Conservation (phyloP, 441 rosid genomes). For the Corymbia calophylla region DNA sequence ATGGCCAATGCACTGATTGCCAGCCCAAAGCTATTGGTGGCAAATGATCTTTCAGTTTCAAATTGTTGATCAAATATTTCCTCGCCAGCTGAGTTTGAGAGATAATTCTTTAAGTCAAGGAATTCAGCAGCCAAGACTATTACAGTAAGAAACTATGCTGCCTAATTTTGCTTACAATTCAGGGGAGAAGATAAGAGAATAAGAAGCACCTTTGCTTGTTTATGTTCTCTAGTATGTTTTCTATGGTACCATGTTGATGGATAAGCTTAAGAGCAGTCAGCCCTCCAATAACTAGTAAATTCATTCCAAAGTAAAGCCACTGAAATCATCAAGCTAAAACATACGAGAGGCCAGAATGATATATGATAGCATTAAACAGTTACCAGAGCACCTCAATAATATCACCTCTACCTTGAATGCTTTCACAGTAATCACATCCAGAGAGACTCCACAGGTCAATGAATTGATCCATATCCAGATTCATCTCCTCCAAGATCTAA, state of each 20-base stretch:
- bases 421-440: slow-evolving; percentile 59
- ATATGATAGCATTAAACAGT: too few relatives aligned
- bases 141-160: not conserved
- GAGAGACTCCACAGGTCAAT: slow-evolving; percentile 90
- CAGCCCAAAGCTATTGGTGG: not conserved
- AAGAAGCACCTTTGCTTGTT: too few relatives aligned
- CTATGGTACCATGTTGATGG: too few relatives aligned
- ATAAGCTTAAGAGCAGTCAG: too few relatives aligned
- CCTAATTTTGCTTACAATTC: not conserved
- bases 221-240: too few relatives aligned
- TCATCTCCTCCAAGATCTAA: slow-evolving; percentile 82
- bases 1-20: not conserved
- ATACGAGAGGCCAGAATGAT: not conserved
- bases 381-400: too few relatives aligned
- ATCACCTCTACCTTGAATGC: too few relatives aligned
- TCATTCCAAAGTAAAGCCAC: too few relatives aligned
- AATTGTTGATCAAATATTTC: not conserved
- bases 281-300: too few relatives aligned
- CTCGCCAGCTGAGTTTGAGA: not conserved
- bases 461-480: slow-evolving; percentile 88
- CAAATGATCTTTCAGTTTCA: not conserved
- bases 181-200: not conserved
- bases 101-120: too few relatives aligned
- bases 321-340: not conserved
- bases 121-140: not conserved